Percentiles rank a stretch among this genome's conserved stretches.
Evolutionary conservation across 1,284 basidiomycete genomes (phyloP).

Genomic region (Somion occarium): DNA sequence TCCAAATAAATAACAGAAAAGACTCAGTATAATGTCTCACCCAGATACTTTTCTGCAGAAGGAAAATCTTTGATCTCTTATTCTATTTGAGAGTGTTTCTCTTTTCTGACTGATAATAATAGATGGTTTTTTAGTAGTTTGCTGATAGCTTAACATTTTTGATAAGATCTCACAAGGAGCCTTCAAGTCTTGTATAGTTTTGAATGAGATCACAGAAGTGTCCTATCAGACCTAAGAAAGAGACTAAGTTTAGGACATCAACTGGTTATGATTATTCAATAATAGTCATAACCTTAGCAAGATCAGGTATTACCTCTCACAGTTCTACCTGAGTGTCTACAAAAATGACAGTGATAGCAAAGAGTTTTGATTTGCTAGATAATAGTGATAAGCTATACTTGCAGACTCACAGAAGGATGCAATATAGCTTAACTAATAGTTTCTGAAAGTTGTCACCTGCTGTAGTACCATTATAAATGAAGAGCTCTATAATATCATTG

Average conservation of each 20-base stretch:
- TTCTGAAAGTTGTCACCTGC: conserved; percentile 24
- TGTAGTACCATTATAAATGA: conserved; percentile 29
- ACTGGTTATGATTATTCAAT: conserved; percentile 28
- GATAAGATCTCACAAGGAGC: conserved; percentile 13
- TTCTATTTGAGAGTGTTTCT: neutral
- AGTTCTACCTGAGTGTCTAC: conserved; percentile 27
- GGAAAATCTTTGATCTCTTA: no score
- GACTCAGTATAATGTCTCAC: no score
- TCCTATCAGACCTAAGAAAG: conserved; percentile 23
- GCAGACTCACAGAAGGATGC: conserved; percentile 19
- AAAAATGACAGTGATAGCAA: conserved; percentile 25
- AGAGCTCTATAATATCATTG: conserved; percentile 24
- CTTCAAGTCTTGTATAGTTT: conserved; percentile 13
- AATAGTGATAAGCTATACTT: conserved; percentile 26
- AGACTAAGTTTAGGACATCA: conserved; percentile 23
- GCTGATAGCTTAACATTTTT: conserved; percentile 5
- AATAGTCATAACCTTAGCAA: conserved; percentile 30
- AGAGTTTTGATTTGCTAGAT: conserved; percentile 27
- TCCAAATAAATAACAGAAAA: no score
- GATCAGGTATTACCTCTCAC: conserved; percentile 28
- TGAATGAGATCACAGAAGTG: conserved; percentile 20
- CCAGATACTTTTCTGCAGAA: no score
- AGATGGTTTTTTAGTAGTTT: conserved; percentile 1
- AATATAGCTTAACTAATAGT: conserved; percentile 17
- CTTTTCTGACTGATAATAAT: conserved; percentile 6